Base-by-base conservation (phyloP, 441 rosid species). In the Gossypium gossypioides region DNA sequence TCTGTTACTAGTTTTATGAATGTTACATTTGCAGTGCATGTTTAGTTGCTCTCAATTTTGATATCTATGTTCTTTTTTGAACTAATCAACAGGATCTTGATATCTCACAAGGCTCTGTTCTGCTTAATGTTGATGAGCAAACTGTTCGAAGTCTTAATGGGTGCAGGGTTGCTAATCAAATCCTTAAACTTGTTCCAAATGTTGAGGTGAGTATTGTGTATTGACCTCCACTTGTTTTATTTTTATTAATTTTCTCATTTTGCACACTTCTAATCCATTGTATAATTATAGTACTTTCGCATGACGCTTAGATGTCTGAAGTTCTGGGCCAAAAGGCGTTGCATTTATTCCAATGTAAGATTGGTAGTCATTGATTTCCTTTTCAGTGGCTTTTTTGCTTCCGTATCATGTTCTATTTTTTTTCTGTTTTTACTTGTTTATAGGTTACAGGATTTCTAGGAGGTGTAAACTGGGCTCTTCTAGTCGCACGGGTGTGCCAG, bases 131-230 rank as follows among this genome's bases (percentile, higher is more conserved):
- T 40, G 98, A 93, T 82, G 98, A 90, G 80, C 97, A 84, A 69
- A 91, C 96, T 54, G 97, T 93, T 82, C 88, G 96, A 61, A 91
- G 97, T 84, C 97, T 93, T 71, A 91, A 93, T 86, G 97, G 98
- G 10, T 93, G 98, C 82, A 83, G 96, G 78, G 98, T 93, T 79
- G 96, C 97, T 25, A 97, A 91, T 82, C 98, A 86, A 85, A 93
- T 93, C 74, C 90, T 93, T 68, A 91, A 89, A 76, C 95, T 89
- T 61, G 93, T 93, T 81, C 97, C 97, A 65, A 89, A 88, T 80
- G 80, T 84, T 79, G 88, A 91, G 97, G 97, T 87, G 74, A 74
- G 66, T 69, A 73, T 68, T 25, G 18, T 40, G 50, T 51, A 12
- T 68, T 58, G 65, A 21, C 52, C 54, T 10, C 3, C 21, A 6